phyloP scores from a whole-genome alignment of 306 rosid species.

The Gynostemma pentaphyllum region DNA sequence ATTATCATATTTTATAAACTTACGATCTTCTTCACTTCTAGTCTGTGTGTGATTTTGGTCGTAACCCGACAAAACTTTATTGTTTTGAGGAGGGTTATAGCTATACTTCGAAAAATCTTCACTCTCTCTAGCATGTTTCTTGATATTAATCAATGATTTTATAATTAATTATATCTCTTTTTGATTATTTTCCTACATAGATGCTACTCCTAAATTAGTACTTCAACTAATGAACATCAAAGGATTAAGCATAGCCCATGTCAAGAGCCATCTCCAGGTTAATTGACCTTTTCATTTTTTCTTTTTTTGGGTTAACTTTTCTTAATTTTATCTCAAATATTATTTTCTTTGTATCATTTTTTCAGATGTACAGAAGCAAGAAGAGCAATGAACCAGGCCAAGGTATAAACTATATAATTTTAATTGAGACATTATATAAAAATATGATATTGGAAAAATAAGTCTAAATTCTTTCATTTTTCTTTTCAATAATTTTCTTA shows the following conservation, averaged over 20 bases:
- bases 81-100: too few relatives aligned
- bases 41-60: too few relatives aligned
- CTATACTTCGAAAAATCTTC: too few relatives aligned
- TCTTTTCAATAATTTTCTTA: background rate
- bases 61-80: too few relatives aligned
- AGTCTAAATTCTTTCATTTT: background rate
- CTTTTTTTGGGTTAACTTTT: background rate
- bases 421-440: too few relatives aligned
- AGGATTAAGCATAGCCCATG: slow-evolving; percentile 86
- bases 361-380: slow-evolving; percentile 87
- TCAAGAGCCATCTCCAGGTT: slow-evolving; percentile 98
- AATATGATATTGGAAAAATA: too few relatives aligned
- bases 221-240: slow-evolving; percentile 93
- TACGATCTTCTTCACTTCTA: too few relatives aligned
- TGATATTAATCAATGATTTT: background rate
- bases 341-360: background rate
- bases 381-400: slow-evolving; percentile 53
- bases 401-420: slow-evolving; percentile 51
- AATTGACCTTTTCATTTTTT: background rate
- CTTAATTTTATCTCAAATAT: background rate
- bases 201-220: slow-evolving; percentile 95
- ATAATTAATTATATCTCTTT: background rate
- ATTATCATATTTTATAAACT: too few relatives aligned
- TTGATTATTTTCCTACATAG: slow-evolving; percentile 24
- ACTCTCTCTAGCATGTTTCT: too few relatives aligned